Conservation (phyloP, 139 green algal genomes). For the Astrephomene gubernaculifera region DNA sequence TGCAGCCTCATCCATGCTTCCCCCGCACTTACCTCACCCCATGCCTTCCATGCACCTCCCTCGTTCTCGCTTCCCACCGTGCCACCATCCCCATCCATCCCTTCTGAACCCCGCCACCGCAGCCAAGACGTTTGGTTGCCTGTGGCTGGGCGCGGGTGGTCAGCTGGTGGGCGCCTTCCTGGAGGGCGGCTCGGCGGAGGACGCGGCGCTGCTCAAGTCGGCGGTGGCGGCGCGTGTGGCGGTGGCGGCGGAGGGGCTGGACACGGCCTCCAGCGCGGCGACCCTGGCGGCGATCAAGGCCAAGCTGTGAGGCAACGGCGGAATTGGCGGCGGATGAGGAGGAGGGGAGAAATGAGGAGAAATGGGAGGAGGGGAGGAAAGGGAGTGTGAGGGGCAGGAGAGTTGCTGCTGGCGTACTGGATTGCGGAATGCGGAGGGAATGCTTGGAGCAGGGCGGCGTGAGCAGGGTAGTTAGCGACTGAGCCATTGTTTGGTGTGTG, state of each 20-base stretch:
- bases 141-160: constrained; percentile 82
- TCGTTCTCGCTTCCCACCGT: no score
- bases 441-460: no score
- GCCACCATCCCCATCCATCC: neutral
- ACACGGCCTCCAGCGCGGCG: neutral
- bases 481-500: no score
- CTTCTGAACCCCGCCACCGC: neutral
- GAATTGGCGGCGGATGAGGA: no score
- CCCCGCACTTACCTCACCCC: neutral
- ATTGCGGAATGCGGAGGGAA: no score
- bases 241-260: constrained; percentile 48
- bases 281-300: constrained; percentile 45
- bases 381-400: no score
- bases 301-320: constrained; percentile 63
- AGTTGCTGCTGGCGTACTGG: no score
- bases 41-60: neutral
- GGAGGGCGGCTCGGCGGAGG: constrained; percentile 79
- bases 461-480: no score
- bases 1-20: no score
- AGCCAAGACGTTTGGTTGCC: constrained; percentile 88
- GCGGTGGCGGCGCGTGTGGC: constrained; percentile 50
- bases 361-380: no score
- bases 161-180: constrained; percentile 88
- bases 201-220: constrained; percentile 77
- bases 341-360: no score